Conservation (phyloP, 2,329 filamentous ascomycete species). For the Alternaria brassicicola region DNA sequence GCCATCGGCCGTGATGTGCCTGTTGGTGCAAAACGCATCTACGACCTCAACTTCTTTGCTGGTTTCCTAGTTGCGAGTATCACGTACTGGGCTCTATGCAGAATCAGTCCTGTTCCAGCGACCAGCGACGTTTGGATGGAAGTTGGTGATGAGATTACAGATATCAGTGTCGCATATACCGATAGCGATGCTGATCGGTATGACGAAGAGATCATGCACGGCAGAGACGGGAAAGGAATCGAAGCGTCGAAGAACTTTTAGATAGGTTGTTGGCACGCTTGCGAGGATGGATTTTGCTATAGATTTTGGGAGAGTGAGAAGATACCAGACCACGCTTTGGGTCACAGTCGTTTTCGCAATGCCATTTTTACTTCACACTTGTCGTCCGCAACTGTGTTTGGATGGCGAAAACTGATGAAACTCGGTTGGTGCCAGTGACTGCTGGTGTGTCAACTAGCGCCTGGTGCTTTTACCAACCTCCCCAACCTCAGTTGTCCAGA, state of each 20-base stretch:
- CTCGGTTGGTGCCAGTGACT: not conserved
- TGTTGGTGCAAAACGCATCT: slow-evolving; percentile 80
- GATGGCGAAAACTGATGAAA: not conserved
- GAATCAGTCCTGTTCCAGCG: slow-evolving; percentile 73
- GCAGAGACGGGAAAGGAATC: slow-evolving; percentile 19
- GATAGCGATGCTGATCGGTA: slow-evolving; percentile 34
- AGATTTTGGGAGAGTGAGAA: not conserved
- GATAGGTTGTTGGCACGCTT: not conserved
- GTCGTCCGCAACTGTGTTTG: not conserved
- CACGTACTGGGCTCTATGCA: slow-evolving; percentile 74
- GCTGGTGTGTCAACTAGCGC: not conserved
- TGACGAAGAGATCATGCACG: slow-evolving; percentile 37
- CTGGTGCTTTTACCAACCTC: not conserved
- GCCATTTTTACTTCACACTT: not conserved
- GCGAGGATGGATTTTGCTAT: not conserved
- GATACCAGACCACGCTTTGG: slow-evolving; percentile 15
- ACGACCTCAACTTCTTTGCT: slow-evolving; percentile 88
- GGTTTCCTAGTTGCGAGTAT: slow-evolving; percentile 74
- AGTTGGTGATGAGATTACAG: slow-evolving; percentile 58
- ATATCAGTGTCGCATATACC: slow-evolving; percentile 33
- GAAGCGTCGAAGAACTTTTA: slow-evolving; percentile 21
- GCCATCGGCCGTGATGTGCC: slow-evolving; percentile 76
- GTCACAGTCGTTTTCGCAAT: slow-evolving; percentile 13
- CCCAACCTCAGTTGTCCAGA: not conserved
- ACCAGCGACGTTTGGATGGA: slow-evolving; percentile 79